Evolutionary conservation across 208 protist genomes (phyloP), one percentile per base, ranked within the genome.

Genomic region (Leishmania amazonensis): DNA sequence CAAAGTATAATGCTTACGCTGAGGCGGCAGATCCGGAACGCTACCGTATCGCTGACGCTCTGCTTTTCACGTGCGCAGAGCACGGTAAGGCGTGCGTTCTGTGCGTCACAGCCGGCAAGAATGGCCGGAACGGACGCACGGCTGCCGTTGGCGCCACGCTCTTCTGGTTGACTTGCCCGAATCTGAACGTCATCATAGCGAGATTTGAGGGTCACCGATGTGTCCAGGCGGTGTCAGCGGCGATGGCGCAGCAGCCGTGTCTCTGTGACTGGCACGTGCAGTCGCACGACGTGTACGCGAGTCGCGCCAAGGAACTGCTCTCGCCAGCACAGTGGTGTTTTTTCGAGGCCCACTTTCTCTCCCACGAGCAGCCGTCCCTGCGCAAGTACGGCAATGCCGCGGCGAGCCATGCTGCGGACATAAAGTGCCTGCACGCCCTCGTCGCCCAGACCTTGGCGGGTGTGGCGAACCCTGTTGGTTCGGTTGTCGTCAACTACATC

Each of bases 381-480:
- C 89, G 77, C 7, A 95, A 94, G 74, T 96, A 90, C 75, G 95
- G 95, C 58, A 97, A 97, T 81, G 95, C 91, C 5, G 95, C 92
- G 9, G 95, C 96, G 53, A 81, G 88, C 47, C 88, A 96, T 79
- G 85, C 86, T 21, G 86, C 49, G 49, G 93, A 96, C 84, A 78
- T 97, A 47, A 97, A 97, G 85, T 97, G 95, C 77, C 83, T 96
- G n/a, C 95, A 97, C 84, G 95, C 95, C 1, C 87, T 96, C 47
- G 90, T 91, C 57, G 93, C 92, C 11, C 93, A 97, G 84, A 88
- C 84, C 3, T 80, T 97, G 31, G 87, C 87, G n/a, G 91, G 90
- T 19, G 92, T 91, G 1, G 71, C 75, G 17, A 96, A 96, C 78
- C 83, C 86, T 0, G 75, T 96, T 68, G 95, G 95, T 3, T 84